Evolutionary conservation across 2,329 filamentous ascomycete genomes (phyloP), one percentile per base, ranked within the genome.

Genomic region (Venturia nashicola): DNA sequence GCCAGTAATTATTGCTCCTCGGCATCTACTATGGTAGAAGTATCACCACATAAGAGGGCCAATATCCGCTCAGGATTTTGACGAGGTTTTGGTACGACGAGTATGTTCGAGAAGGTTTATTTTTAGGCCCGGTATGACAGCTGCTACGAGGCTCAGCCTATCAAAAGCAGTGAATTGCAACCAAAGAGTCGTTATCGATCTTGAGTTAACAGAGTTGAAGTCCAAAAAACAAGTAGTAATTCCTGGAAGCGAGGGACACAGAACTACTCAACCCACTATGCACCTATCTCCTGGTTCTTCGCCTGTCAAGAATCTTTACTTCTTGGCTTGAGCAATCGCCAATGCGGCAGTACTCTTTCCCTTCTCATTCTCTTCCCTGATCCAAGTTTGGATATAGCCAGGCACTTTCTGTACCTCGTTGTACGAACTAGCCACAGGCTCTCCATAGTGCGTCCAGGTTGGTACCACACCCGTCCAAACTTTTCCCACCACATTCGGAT

Each of bases 391-490:
- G 18, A 66, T 59, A 39, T 66, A 66, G 8, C 20, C 18, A 5
- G 65, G 65, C 36, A 66, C 65, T 20, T 40, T 64, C 12, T 40
- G 20, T 27, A 66, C 71, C 64, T 62, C 67, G 66, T 71, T 71
- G 23, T 71, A 67, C 65, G 65, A 65, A 5, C 68, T 71, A 3
- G 65, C 44, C 6, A 73, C 67, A 23, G 72, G 71, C 67, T 72
- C 70, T 5, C 72, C 73, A 70, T 71, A 74, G 43, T 68, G 66
- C 16, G 68, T 66, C 71, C 71, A 75, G 46, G 68, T 68, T 43
- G 73, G 73, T 64, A 75, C 70, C 2, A 74, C 72, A 0, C 73
- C 73, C 40, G 73, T 74, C 73, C 73, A 75, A 2, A 69, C 66
- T 9, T 63, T 67, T 44, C 51, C 44, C 64, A 67, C 67, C 59